phyloP scores from a whole-genome alignment of 2,329 filamentous ascomycete species.

The Plectosphaerella sp. region DNA sequence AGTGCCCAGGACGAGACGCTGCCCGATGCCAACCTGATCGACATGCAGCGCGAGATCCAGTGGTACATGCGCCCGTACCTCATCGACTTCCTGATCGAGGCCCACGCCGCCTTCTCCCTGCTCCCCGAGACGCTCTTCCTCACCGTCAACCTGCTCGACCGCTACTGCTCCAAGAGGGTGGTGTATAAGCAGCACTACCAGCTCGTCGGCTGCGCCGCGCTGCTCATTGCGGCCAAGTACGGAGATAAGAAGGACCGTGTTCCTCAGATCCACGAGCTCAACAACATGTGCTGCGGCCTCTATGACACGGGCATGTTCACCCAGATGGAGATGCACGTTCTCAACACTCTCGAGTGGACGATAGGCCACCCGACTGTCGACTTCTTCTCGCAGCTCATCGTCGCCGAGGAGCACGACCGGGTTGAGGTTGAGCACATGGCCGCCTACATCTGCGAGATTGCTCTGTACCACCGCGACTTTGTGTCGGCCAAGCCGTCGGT shows the following conservation, averaged over 20 bases:
- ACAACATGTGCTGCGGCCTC: constrained; percentile 97
- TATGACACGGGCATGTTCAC: constrained; percentile 99
- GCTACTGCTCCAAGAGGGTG: constrained; percentile 95
- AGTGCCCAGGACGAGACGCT: constrained; percentile 69
- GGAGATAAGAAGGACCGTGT: constrained; percentile 98
- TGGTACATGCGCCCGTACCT: constrained; percentile 99
- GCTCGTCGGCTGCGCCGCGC: constrained; percentile 89
- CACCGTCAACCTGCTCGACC: constrained; percentile 91
- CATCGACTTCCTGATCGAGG: constrained; percentile 96
- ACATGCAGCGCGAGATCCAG: constrained; percentile 98
- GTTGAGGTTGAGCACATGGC: constrained; percentile 92
- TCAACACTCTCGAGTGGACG: constrained; percentile 94
- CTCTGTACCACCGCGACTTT: constrained; percentile 94
- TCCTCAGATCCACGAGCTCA: constrained; percentile 93
- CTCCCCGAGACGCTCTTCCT: constrained; percentile 94
- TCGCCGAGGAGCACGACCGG: constrained; percentile 74
- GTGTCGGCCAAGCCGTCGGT: constrained; percentile 88
- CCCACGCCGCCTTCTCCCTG: constrained; percentile 89
- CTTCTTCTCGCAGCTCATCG: constrained; percentile 83
- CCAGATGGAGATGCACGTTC: constrained; percentile 99
- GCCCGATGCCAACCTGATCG: constrained; percentile 94
- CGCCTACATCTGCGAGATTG: constrained; percentile 89
- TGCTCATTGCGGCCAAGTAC: constrained; percentile 97
- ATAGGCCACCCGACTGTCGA: constrained; percentile 96
- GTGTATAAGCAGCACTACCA: constrained; percentile 99